These are phyloP conservation scores for Thielaviopsis musarum DNA, from an alignment of 2,329 filamentous ascomycete species.

Conservation along the genomic window DNA sequence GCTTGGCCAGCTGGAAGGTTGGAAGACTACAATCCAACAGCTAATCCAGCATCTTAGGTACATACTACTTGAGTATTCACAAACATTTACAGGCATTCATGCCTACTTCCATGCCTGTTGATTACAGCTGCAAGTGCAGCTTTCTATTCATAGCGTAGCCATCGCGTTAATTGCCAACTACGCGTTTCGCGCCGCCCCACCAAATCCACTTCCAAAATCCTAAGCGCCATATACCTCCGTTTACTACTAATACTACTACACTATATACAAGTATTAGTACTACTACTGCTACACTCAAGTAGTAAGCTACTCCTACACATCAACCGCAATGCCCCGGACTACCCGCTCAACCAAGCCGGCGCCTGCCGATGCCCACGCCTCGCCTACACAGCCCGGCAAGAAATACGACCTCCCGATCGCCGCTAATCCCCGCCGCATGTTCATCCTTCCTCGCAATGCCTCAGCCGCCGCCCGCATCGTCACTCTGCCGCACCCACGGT, in stretches of 20 bases:
- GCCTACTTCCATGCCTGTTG: no score
- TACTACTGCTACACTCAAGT: background rate
- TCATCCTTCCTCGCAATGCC: constrained; percentile 42
- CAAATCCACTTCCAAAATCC: background rate
- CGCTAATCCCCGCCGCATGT: constrained; percentile 34
- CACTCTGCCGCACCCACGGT: constrained; percentile 42
- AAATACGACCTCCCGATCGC: constrained; percentile 26
- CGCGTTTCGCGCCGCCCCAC: background rate
- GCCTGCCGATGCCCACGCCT: constrained; percentile 17
- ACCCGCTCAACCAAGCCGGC: constrained; percentile 24
- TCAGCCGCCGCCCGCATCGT: constrained; percentile 39
- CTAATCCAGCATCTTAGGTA: no score
- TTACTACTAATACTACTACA: no score
- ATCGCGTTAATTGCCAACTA: background rate
- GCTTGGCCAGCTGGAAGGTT: no score
- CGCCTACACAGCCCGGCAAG: constrained; percentile 18
- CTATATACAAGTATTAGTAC: no score
- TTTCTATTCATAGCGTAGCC: no score
- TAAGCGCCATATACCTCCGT: background rate
- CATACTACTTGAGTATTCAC: no score
- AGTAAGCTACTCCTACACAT: no score
- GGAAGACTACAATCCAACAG: no score
- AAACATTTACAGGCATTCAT: no score
- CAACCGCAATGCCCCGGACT: constrained; percentile 30
- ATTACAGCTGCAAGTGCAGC: no score